phyloP scores from a whole-genome alignment of 495 filamentous ascomycete species.

The Lasiosphaeria hispida region DNA sequence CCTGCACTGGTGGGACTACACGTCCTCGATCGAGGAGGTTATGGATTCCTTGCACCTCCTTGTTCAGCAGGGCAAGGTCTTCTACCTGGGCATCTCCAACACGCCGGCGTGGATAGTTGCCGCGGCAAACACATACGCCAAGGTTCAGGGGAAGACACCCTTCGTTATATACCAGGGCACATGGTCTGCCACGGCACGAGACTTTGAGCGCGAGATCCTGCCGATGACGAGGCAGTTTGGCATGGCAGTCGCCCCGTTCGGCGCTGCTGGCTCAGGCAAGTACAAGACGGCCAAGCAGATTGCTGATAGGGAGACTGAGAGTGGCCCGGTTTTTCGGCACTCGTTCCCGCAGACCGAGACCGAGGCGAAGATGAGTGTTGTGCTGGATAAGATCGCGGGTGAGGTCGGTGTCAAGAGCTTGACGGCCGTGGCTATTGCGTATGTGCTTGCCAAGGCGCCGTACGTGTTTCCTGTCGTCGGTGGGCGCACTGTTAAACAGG shows the following conservation, averaged over 20 bases:
- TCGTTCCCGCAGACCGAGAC: slow-evolving; percentile 35
- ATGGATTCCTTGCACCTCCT: slow-evolving; percentile 60
- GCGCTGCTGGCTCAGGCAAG: slow-evolving; percentile 50
- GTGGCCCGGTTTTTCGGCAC: slow-evolving; percentile 32
- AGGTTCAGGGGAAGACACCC: slow-evolving; percentile 56
- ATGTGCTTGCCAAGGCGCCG: slow-evolving; percentile 49
- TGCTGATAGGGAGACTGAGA: slow-evolving; percentile 35
- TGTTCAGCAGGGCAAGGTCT: slow-evolving; percentile 56
- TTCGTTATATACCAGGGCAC: slow-evolving; percentile 66
- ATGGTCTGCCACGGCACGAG: slow-evolving; percentile 55
- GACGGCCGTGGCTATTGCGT: slow-evolving; percentile 50
- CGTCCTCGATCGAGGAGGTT: slow-evolving; percentile 58
- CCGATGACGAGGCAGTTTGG: slow-evolving; percentile 55
- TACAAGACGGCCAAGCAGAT: slow-evolving; percentile 49
- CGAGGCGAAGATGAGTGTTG: slow-evolving; percentile 41
- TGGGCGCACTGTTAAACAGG: slow-evolving; percentile 59
- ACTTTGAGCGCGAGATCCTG: slow-evolving; percentile 58
- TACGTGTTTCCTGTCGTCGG: slow-evolving; percentile 53
- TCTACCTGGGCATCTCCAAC: slow-evolving; percentile 64
- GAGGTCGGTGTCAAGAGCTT: slow-evolving; percentile 40
- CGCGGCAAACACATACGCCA: slow-evolving; percentile 59
- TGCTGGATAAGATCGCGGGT: slow-evolving; percentile 49
- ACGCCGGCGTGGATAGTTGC: slow-evolving; percentile 63
- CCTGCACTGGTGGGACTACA: slow-evolving; percentile 62
- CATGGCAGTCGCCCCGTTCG: slow-evolving; percentile 61